Base-by-base conservation (phyloP, 2,329 filamentous ascomycete species). In the Colletotrichum tropicicola region DNA sequence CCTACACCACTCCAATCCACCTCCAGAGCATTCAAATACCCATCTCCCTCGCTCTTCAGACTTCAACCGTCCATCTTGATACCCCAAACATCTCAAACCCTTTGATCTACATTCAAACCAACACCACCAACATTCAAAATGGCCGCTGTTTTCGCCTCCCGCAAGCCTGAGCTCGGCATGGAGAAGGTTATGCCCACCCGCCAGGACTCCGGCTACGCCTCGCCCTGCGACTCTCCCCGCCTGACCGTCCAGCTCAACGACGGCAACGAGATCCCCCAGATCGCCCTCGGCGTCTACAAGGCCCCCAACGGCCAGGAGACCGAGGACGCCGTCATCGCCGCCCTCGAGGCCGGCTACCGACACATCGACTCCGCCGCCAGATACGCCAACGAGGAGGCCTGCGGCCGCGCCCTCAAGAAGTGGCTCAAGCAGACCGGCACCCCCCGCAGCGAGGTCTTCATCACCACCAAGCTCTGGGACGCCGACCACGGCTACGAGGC, bases 281-380 rank as follows among this genome's bases (percentile, higher is more conserved):
- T 84, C 27, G 82, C 81, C 37, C 77, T 84, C 54, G 82, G 82
- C 62, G 86, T 92, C 77, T 91, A 92, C 60, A 83, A 86, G 70
- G 80, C 86, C 59, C 32, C 80, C 63, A 82, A 83, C 68, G 77
- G 79, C 61, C 78, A 80, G 45, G 71, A 73, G 68, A 74, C 79
- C 66, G 51, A 68, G 66, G 66, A 68, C 23, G 76, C 77, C 13
- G 76, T 78, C 37, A 70, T 69, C 1, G 72, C 75, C 62, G 77
- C 77, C 10, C 69, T 85, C 28, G 77, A 82, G 45, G 70, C 77
- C 44, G 85, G 85, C n/a, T 87, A 86, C 72, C 78, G 81, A 15
- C 84, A 86, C 71, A 82, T 87, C 66, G 85, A 87, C 70, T 78
- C 77, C 23, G 83, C 82, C 1, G 76, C 76, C 15, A 73, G 70